phyloP scores from a whole-genome alignment of 2,329 filamentous ascomycete genomes.

The Keithomyces neogunnii region DNA sequence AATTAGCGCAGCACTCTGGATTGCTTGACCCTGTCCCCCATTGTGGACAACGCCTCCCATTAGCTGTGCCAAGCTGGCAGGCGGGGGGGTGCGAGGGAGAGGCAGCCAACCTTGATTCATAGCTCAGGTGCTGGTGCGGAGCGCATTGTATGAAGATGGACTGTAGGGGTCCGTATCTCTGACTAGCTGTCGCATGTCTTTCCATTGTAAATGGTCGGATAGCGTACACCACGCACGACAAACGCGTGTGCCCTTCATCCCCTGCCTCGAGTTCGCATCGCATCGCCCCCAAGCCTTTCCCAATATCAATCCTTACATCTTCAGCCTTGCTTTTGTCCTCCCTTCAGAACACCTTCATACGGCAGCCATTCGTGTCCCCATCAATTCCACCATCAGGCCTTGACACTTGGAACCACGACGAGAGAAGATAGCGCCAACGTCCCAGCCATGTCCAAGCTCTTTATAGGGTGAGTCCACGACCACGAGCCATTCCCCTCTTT shows the following conservation, averaged over 20 bases:
- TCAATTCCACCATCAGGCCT: not conserved
- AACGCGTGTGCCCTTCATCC: constrained; percentile 3
- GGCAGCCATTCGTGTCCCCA: not conserved
- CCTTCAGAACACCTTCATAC: not conserved
- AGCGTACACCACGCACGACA: not conserved
- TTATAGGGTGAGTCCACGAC: constrained; percentile 66
- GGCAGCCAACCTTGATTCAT: constrained; percentile 5
- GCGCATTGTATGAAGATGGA: not conserved
- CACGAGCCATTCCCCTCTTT: constrained; percentile 1
- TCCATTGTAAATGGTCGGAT: not conserved
- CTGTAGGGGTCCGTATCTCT: constrained; percentile 4
- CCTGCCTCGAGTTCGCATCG: constrained; percentile 3
- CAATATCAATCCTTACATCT: constrained; percentile 7
- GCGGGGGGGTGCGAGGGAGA: not conserved
- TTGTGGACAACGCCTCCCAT: constrained; percentile 1
- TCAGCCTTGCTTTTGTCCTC: not conserved
- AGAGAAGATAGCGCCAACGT: constrained; percentile 4
- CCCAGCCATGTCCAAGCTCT: constrained; percentile 76
- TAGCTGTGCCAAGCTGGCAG: not conserved
- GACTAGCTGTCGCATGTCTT: constrained; percentile 7
- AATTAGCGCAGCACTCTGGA: not conserved
- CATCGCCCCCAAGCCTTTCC: not conserved
- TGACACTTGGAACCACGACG: constrained; percentile 3
- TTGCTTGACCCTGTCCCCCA: constrained; percentile 1
- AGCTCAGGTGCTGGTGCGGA: constrained; percentile 3